Base-by-base conservation (phyloP, 176 grass and related monocot genomes). In the Oryza coarctata region DNA sequence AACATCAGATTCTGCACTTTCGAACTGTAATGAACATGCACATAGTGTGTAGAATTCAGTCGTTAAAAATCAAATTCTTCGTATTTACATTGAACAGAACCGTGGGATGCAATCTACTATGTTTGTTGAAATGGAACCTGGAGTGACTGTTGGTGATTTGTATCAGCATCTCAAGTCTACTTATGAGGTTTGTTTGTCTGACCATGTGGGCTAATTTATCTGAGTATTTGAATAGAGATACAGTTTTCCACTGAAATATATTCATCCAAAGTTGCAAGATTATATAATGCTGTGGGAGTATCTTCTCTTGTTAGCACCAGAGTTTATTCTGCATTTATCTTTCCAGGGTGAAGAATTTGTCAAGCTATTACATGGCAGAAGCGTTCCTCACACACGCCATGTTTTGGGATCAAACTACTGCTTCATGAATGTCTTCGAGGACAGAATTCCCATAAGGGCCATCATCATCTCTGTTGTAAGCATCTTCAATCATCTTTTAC, bases 31-130 rank as follows among this genome's bases (percentile, higher is more conserved):
- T 52, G 1, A 47, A 50, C 5, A 3, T 5, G 34, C 28, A 22
- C 26, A 0, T 3, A 68, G 39, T 68, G 72, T 84, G 29, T 63
- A 33, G 22, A 86, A 31, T 58, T n/a, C 40, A 43, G 60, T 82
- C 68, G 41, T 4, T 77, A 33, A 33, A 4, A 66, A 40, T 83
- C 4, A 65, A 73, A 29, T 68, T 6, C 1, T 34, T 43, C 72
- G 27, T 79, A 12, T 50, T 14, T 82, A 26, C 70, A 7, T 86
- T 80, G 43, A 50, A 87, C 81, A 99, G 96, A 99, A 90, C 73
- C 91, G 96, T 86, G 96, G 96, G 14, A 98, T 95, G 96, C 93
- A 98, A 81, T 95, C 96, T 73, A 98, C 90, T 52, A 90, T 98
- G 44, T 91, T 90, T 80, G 91, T 98, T 43, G 90, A 98, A 91